A percentile compares a stretch with the other conserved stretches of the same genome.
These are phyloP conservation scores for Suhomyces ambrosiae DNA, from an alignment of 1,139 yeast genomes.

Conservation along the genomic window DNA sequence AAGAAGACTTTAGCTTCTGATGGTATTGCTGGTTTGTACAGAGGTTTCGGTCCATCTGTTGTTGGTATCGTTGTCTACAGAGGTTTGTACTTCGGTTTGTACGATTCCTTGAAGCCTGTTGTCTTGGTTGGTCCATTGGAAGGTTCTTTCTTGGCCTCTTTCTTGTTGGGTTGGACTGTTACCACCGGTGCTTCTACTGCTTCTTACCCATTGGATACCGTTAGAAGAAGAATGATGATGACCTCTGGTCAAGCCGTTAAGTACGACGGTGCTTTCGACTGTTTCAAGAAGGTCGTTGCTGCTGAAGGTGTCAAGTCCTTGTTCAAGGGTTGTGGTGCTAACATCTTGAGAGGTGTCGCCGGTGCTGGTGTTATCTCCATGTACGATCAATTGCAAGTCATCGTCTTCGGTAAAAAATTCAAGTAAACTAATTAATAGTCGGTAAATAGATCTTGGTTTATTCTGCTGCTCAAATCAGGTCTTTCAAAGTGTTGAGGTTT, in stretches of 20 bases:
- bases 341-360: slow-evolving; percentile 61
- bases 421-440: slow-evolving; percentile 23
- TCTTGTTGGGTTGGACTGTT: slow-evolving; percentile 58
- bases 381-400: slow-evolving; percentile 55
- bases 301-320: slow-evolving; percentile 54
- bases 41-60: slow-evolving; percentile 61
- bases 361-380: slow-evolving; percentile 59
- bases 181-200: slow-evolving; percentile 59
- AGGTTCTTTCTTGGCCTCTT: slow-evolving; percentile 57
- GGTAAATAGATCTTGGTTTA: slow-evolving; percentile 13
- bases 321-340: slow-evolving; percentile 60
- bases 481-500: slow-evolving; percentile 8
- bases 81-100: slow-evolving; percentile 58
- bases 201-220: slow-evolving; percentile 57
- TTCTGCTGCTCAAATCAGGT: slow-evolving; percentile 6
- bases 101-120: slow-evolving; percentile 57
- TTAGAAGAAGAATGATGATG: slow-evolving; percentile 62
- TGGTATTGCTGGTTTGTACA: slow-evolving; percentile 59
- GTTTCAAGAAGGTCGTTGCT: slow-evolving; percentile 51
- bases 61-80: slow-evolving; percentile 56
- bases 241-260: slow-evolving; percentile 58
- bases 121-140: slow-evolving; percentile 57
- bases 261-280: slow-evolving; percentile 54
- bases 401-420: slow-evolving; percentile 54
- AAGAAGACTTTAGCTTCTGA: slow-evolving; percentile 56